Base-by-base conservation (phyloP, 2,329 filamentous ascomycete species). In the Fusarium incarnatum region DNA sequence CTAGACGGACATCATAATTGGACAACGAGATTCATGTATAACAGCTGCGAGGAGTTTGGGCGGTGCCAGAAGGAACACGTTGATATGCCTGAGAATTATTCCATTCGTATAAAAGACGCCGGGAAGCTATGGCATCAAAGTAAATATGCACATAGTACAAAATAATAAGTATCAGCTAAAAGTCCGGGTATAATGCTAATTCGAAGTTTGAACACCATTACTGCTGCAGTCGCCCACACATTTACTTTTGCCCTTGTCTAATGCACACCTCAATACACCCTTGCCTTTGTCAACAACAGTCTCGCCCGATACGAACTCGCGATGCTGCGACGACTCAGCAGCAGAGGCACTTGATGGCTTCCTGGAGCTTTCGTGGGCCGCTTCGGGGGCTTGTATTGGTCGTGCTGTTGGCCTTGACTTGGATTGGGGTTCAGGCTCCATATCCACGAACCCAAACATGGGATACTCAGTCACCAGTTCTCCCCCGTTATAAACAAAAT, bases 401-500 rank as follows among this genome's bases (percentile, higher is more conserved):
- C 42, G 42, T 6, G 42, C 42, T 9, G 42, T 37, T 53, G 40
- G 23, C 16, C 45, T 47, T 15, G 54, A 28, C 37, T 57, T 67
- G 9, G 34, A 32, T 5, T 22, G 62, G 27, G 67, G 57, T 15
- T 68, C 67, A 18, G 67, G 56, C 13, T 70, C 53, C 37, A 70
- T 63, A n/a, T 70, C 52, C 37, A 70, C 62, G 16, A 70, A 70
- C 6, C 62, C 62, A 58, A 70, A 70, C 53, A 70, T 70, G 16
- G 44, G 67, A 58, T 25, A 25, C 12, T 54, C 62, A 13, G 47
- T 44, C 34, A 66, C 44, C n/a, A 62, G 46, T n/a, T 67, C 60
- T 20, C 71, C 69, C n/a, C 71, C 54, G 9, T 60, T 67, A 40
- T 72, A 79, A 57, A 64, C 83, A 42, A 78, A 75, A 23, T 80